Base-by-base conservation (phyloP, 129 eudicot genomes). In the Oenanthe sinensis region DNA sequence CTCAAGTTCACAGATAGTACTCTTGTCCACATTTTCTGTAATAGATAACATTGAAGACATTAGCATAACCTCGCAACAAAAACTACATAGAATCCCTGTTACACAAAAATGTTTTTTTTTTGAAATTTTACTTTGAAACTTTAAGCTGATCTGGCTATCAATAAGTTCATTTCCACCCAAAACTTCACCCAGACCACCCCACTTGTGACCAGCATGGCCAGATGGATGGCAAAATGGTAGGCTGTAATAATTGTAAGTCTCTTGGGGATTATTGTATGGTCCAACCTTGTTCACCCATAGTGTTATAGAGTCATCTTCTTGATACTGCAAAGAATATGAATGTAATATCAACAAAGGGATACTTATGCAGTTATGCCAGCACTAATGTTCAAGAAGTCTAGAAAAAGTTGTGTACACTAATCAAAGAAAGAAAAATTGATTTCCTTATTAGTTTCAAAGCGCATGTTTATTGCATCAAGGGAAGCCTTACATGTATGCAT, bases 161-260 rank as follows among this genome's bases (percentile, higher is more conserved):
- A 93, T 93, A 79, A 93, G 94, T 83, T 93, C 98, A 79, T 93
- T 93, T 79, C 98, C 98, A 75, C 98, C 98, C 81, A 93, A 87
- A 77, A 93, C 98, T 83, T 93, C 98, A 24, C 98, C 98, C 80
- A 93, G 91, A 44, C 98, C 96, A 50, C 98, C 98, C 98, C 98
- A 93, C 81, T 93, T 93, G 87, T 90, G 98, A 82, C 86, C 88
- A 78, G 90, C 83, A 83, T 90, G 75, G 48, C 90, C 91, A 71
- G 83, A 62, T 81, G 85, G 84, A 62, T 77, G 96, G 81, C 97
- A 93, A 86, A 93, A 93, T 42, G 98, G 97, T 71, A 93, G 97
- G 81, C 89, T 89, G 90, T 88, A 93, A 82, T 90, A 90, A 79
- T 93, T 90, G 88, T 93, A 90, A 20, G 98, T 93, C 80, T 93